Conservation (phyloP, 106 monocot species). For the Acorus calamus region DNA sequence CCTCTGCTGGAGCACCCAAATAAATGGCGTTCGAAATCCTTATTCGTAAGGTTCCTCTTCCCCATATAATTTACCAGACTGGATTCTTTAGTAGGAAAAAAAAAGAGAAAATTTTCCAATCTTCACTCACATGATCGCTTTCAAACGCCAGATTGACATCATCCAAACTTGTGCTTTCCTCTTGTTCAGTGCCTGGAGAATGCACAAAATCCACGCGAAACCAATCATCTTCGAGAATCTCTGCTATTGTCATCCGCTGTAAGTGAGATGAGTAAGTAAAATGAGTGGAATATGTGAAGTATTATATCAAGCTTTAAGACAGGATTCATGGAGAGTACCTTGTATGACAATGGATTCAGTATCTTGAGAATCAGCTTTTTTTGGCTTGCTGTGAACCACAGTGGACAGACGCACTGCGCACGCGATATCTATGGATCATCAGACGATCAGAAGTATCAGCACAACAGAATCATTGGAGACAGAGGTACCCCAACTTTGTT, state of each 20-base stretch:
- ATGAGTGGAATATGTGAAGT: too few species aligned
- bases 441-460: neutral
- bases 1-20: too few species aligned
- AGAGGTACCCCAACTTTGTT: too few species aligned
- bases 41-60: too few species aligned
- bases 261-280: conserved; percentile 6
- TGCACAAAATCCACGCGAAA: conserved; percentile 38
- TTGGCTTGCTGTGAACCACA: conserved; percentile 9
- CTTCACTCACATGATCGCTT: conserved; percentile 2
- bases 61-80: neutral
- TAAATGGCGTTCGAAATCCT: too few species aligned
- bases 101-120: neutral
- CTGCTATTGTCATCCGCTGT: conserved; percentile 41
- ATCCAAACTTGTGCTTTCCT: conserved; percentile 8
- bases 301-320: too few species aligned
- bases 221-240: conserved; percentile 56
- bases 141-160: conserved; percentile 9
- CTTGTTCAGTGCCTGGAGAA: conserved; percentile 20
- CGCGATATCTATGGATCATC: conserved; percentile 3
- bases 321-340: neutral
- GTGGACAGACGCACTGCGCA: conserved; percentile 8
- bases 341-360: conserved; percentile 5
- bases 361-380: conserved; percentile 6
- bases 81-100: neutral
- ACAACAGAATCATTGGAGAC: neutral